A percentile compares a stretch with the other conserved stretches of the same genome.
These are phyloP conservation scores for Coniella lustricola DNA, from an alignment of 2,329 filamentous ascomycete species.

Conservation along the genomic window DNA sequence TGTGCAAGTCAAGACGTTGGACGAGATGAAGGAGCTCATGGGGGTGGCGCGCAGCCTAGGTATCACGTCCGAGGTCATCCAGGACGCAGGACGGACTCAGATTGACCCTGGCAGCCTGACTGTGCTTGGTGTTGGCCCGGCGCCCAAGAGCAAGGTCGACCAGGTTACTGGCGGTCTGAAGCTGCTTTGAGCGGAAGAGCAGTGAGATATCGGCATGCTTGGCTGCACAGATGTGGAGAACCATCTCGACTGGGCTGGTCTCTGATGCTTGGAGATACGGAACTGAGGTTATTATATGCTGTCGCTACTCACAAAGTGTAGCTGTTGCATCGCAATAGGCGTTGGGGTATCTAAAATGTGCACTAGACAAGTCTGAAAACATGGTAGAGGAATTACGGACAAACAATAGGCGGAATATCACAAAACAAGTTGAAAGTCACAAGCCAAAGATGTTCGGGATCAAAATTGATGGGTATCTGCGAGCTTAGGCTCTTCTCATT, in stretches of 20 bases:
- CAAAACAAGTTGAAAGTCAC: not conserved
- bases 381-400: not conserved
- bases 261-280: too few relatives aligned
- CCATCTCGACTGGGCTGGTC: too few relatives aligned
- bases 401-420: not conserved
- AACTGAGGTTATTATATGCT: not conserved
- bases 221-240: too few relatives aligned
- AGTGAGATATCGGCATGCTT: too few relatives aligned
- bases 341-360: slow-evolving; percentile 9
- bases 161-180: slow-evolving; percentile 79
- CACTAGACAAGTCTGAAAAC: not conserved
- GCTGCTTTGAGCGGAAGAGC: slow-evolving; percentile 50
- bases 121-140: slow-evolving; percentile 76
- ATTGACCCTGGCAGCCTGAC: slow-evolving; percentile 90
- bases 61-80: slow-evolving; percentile 80
- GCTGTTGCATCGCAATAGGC: slow-evolving; percentile 6
- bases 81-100: slow-evolving; percentile 94
- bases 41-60: slow-evolving; percentile 76
- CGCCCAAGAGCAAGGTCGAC: slow-evolving; percentile 81
- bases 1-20: slow-evolving; percentile 78
- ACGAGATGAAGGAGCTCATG: slow-evolving; percentile 68
- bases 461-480: slow-evolving; percentile 22
- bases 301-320: not conserved
- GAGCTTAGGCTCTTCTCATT: slow-evolving; percentile 6
- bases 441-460: not conserved